A percentile compares a stretch with the other conserved stretches of the same genome.
Conservation (phyloP, 305 asterid genomes). For the Striga hermonthica region DNA sequence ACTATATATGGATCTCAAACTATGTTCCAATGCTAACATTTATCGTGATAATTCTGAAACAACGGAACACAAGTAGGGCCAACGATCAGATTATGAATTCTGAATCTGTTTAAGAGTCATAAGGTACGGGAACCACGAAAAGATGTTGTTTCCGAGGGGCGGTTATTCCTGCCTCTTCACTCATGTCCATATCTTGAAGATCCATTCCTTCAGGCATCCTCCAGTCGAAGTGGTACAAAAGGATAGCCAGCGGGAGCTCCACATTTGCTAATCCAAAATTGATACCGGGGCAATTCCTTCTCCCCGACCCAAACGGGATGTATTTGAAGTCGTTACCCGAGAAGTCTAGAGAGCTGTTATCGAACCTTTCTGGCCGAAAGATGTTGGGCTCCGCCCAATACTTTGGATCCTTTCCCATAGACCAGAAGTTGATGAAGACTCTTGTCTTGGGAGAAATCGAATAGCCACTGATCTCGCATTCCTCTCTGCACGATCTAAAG, state of each 20-base stretch:
- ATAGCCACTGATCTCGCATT: conserved; percentile 13
- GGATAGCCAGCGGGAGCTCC: conserved; percentile 21
- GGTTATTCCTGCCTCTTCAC: conserved; percentile 16
- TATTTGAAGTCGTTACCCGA: conserved; percentile 30
- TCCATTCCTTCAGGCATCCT: conserved; percentile 15
- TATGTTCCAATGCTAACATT: too few relatives aligned
- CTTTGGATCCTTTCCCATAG: conserved; percentile 29
- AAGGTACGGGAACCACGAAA: background rate
- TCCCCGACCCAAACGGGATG: conserved; percentile 35
- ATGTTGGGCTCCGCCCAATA: conserved; percentile 29
- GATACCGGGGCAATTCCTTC: conserved; percentile 42
- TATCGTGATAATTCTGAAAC: too few relatives aligned
- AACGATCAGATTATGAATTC: too few relatives aligned
- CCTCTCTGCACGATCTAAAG: conserved; percentile 4
- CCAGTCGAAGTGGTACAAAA: conserved; percentile 29
- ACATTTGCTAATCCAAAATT: conserved; percentile 29
- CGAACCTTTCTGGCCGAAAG: conserved; percentile 39
- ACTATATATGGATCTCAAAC: too few relatives aligned
- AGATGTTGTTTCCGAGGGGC: conserved; percentile 13
- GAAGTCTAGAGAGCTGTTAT: conserved; percentile 29
- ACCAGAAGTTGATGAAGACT: conserved; percentile 38
- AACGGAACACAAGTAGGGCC: too few relatives aligned
- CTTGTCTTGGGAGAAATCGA: conserved; percentile 31
- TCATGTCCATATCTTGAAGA: conserved; percentile 23
- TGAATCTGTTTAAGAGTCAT: too few relatives aligned